Base-by-base conservation (phyloP, 169 alveolate species). In the Eimeria praecox region DNA sequence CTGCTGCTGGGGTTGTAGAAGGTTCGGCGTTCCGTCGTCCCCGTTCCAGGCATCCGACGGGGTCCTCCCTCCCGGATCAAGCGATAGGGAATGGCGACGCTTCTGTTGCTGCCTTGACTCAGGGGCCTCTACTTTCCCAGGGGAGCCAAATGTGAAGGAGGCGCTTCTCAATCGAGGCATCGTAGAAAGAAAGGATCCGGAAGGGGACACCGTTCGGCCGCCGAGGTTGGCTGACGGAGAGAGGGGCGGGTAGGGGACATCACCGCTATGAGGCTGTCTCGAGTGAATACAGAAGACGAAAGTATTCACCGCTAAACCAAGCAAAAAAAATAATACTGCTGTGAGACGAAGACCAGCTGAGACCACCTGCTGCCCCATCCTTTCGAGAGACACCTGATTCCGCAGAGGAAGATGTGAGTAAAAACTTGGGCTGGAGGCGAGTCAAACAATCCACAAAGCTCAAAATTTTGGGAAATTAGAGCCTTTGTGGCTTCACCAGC, bases 1-100 rank as follows among this genome's bases (percentile, higher is more conserved):
- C 49, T 33, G n/a, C n/a, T 69, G 80, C 6, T 69, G 44, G 27
- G 80, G 80, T 46, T 69, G 80, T 6, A 33, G 3, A 1, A 33
- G 80, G 80, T 69, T 69, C 24, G 49, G 49, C 3, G 46, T 35
- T 69, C 16, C 80, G 46, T 46, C 49, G 20, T 69, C 46, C n/a
- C 80, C 24, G 80, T n/a, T 69, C 80, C 49, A 30, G 80, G 35
- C 49, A 46, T n/a, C 80, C 80, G 80, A 69, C 8, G 49, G n/a
- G 46, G 80, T 12, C 49, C n/a, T 10, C 80, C 49, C 49, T 35
- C 1, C 80, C 80, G n/a, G 14, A 18, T 27, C 49, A 33, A 69
- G 49, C 27, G 80, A 69, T 35, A 0, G 24, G 49, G 80, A 69
- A 10, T 46, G 80, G n/a, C 9, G 80, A 0, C 46, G 49, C 46